phyloP scores from a whole-genome alignment of 176 grass and related monocot genomes.

The Tillandsia fasciculata region DNA sequence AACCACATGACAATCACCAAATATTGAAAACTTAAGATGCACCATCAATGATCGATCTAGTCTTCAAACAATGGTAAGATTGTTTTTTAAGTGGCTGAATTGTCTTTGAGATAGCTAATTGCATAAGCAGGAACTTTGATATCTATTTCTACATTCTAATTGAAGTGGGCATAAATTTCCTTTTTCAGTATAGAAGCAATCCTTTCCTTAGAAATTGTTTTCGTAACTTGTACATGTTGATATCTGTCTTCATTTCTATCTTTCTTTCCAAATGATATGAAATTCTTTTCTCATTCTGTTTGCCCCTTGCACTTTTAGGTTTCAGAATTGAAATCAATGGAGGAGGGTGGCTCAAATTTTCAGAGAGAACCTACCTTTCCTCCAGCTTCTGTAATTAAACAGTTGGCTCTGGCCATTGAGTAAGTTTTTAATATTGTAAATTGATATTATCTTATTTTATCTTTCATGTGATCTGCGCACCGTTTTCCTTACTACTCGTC shows the following conservation, averaged over 20 bases:
- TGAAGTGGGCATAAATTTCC: too few species aligned
- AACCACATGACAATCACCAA: too few species aligned
- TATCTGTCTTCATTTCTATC: neutral
- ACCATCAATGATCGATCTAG: too few species aligned
- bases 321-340: slow-evolving; percentile 15
- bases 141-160: too few species aligned
- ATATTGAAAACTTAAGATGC: too few species aligned
- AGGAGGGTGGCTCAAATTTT: slow-evolving; percentile 28
- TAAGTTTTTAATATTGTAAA: slow-evolving; percentile 37
- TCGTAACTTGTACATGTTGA: neutral
- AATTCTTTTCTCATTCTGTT: slow-evolving; percentile 1
- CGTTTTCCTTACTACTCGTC: too few species aligned
- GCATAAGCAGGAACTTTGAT: too few species aligned
- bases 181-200: too few species aligned
- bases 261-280: neutral
- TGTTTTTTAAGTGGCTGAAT: too few species aligned
- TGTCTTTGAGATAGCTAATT: too few species aligned
- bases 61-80: too few species aligned
- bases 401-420: slow-evolving; percentile 70
- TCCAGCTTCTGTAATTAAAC: slow-evolving; percentile 54
- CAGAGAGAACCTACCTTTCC: slow-evolving; percentile 39
- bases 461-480: neutral
- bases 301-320: slow-evolving; percentile 21
- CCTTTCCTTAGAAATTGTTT: too few species aligned
- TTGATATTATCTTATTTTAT: neutral